Evolutionary conservation across 2,329 filamentous ascomycete genomes (phyloP).

Genomic region (Pseudogymnoascus sp.): DNA sequence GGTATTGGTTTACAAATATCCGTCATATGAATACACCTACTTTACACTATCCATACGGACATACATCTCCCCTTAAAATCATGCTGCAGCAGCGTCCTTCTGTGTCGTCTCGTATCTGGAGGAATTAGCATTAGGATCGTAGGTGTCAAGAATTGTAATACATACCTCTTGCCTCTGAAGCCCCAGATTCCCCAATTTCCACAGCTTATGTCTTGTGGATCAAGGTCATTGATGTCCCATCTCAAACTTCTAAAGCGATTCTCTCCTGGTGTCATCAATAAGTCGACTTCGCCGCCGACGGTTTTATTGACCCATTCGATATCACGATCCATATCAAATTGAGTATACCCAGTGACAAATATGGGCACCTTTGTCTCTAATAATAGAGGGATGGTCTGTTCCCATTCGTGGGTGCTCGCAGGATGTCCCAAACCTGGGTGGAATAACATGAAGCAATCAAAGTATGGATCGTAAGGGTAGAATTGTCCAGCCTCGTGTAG

Average conservation of each 20-base stretch:
- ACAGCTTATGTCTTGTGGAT: constrained; percentile 86
- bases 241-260: constrained; percentile 87
- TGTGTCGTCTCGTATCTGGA: constrained; percentile 29
- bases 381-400: constrained; percentile 77
- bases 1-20: constrained; percentile 5
- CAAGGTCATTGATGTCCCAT: constrained; percentile 95
- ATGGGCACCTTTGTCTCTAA: constrained; percentile 94
- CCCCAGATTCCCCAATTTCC: constrained; percentile 98
- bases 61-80: neutral
- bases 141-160: constrained; percentile 10
- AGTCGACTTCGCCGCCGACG: constrained; percentile 80
- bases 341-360: constrained; percentile 90
- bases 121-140: constrained; percentile 10
- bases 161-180: constrained; percentile 91
- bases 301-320: constrained; percentile 82
- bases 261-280: constrained; percentile 85
- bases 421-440: constrained; percentile 94
- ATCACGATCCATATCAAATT: constrained; percentile 88
- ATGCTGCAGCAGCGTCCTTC: constrained; percentile 18
- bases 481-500: constrained; percentile 87
- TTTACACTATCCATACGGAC: neutral
- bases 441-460: constrained; percentile 95
- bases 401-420: constrained; percentile 88
- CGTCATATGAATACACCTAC: constrained; percentile 8
- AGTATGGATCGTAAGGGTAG: constrained; percentile 92